A percentile compares a stretch with the other conserved stretches of the same genome.
phyloP scores from a whole-genome alignment of 129 eudicot genomes.

The Dittrichia graveolens region DNA sequence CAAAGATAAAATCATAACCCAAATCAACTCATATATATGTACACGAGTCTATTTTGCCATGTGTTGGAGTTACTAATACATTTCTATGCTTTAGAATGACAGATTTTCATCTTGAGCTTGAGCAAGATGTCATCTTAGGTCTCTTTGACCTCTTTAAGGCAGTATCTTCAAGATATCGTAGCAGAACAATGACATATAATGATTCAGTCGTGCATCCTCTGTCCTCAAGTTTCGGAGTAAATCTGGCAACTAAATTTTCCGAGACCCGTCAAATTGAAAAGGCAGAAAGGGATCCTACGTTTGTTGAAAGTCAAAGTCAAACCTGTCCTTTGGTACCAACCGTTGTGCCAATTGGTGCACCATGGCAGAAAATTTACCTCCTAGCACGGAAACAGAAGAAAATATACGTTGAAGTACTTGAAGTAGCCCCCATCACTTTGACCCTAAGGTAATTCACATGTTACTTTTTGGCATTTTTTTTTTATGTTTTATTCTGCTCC shows the following conservation, averaged over 20 bases:
- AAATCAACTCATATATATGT: background rate
- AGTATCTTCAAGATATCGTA: constrained; percentile 56
- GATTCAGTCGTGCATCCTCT: constrained; percentile 45
- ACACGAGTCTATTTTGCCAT: constrained; percentile 1
- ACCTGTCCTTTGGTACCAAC: constrained; percentile 46
- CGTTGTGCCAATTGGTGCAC: constrained; percentile 91
- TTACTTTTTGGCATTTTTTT: constrained; percentile 17
- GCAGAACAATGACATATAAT: constrained; percentile 38
- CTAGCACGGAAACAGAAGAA: constrained; percentile 84
- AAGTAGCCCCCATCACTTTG: constrained; percentile 79
- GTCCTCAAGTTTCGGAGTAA: constrained; percentile 46
- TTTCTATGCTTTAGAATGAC: constrained; percentile 59
- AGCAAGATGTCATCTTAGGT: constrained; percentile 86
- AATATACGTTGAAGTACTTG: constrained; percentile 76
- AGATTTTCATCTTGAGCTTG: constrained; percentile 88
- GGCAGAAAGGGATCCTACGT: constrained; percentile 31
- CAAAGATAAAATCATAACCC: background rate
- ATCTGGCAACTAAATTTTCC: constrained; percentile 25
- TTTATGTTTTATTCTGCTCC: background rate
- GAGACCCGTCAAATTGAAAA: constrained; percentile 32
- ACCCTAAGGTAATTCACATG: constrained; percentile 65
- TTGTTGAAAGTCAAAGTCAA: constrained; percentile 33
- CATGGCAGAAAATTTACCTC: constrained; percentile 88
- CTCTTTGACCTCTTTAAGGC: constrained; percentile 63
- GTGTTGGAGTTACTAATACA: background rate